Percentiles rank a stretch among this genome's conserved stretches.
These are phyloP conservation scores for Penicillium pulvis DNA, from an alignment of 495 filamentous ascomycete species.

Conservation along the genomic window DNA sequence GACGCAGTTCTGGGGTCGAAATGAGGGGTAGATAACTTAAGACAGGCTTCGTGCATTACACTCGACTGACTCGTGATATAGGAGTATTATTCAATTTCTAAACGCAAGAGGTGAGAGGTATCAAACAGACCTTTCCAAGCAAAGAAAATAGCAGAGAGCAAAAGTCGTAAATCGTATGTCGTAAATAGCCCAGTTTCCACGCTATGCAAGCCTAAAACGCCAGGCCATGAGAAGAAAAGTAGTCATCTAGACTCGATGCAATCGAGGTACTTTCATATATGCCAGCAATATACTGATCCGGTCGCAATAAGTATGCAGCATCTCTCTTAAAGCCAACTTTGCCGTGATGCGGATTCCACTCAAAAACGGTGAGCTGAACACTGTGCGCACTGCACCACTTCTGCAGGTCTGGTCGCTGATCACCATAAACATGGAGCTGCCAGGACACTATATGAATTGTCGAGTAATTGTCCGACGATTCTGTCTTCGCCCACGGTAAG, in stretches of 20 bases:
- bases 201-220: background rate
- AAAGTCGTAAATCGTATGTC: background rate
- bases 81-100: no score
- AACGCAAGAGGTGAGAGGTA: no score
- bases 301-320: conserved; percentile 36
- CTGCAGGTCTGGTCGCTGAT: conserved; percentile 14
- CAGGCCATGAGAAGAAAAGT: conserved; percentile 16
- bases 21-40: no score
- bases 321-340: conserved; percentile 25
- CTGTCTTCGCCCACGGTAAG: conserved; percentile 35
- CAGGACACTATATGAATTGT: conserved; percentile 32
- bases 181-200: background rate
- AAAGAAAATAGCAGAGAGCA: no score
- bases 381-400: conserved; percentile 32
- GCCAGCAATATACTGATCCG: conserved; percentile 40
- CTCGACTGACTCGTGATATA: no score
- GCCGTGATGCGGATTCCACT: conserved; percentile 30
- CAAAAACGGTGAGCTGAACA: conserved; percentile 24
- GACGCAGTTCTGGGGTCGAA: no score
- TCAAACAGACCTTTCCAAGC: no score
- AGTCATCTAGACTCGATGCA: conserved; percentile 16
- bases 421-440: conserved; percentile 42
- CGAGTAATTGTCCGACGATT: conserved; percentile 33
- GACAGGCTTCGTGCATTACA: no score
- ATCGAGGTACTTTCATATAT: conserved; percentile 19